phyloP scores from a whole-genome alignment of 73 alveolate species.

The Paramecium biaurelia region DNA sequence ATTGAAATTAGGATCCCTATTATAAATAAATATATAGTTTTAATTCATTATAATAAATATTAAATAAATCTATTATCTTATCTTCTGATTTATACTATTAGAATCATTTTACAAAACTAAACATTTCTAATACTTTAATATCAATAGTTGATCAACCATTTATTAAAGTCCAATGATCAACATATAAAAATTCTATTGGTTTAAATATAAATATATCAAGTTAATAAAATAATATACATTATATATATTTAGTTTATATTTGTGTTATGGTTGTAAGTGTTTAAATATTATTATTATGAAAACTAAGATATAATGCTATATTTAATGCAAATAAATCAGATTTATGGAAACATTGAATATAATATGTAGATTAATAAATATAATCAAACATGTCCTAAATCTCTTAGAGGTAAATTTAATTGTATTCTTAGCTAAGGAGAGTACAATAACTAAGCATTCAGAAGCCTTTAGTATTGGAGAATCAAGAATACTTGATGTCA shows the following conservation, averaged over 20 bases:
- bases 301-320: not conserved
- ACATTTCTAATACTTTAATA: no score
- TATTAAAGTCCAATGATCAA: no score
- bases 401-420: not conserved
- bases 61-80: no score
- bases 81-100: no score
- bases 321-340: not conserved
- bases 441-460: not conserved
- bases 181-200: no score
- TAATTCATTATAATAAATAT: no score
- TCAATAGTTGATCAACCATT: no score
- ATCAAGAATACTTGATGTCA: not conserved
- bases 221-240: not conserved
- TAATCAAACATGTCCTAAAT: not conserved
- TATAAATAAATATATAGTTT: not conserved
- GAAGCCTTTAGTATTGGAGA: not conserved
- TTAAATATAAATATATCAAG: no score
- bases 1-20: not conserved
- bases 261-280: not conserved
- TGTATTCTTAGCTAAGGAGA: not conserved
- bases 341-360: conserved; percentile 17
- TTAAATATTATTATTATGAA: not conserved
- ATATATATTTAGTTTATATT: not conserved
- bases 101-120: no score
- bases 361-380: not conserved